Conservation (phyloP, 805 yeast species). For the Candida alai region DNA sequence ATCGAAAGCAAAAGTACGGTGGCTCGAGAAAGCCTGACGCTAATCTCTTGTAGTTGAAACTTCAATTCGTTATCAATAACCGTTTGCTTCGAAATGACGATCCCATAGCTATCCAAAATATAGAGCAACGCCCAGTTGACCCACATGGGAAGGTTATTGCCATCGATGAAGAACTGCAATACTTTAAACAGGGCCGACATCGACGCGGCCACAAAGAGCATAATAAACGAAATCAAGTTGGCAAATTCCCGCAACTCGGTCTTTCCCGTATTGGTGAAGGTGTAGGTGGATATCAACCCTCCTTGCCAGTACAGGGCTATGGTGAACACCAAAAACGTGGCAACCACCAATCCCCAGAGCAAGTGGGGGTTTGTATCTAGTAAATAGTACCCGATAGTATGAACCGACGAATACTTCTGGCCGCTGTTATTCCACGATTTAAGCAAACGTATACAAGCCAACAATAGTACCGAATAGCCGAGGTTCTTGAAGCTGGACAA, state of each 20-base stretch:
- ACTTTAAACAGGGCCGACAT: conserved; percentile 53
- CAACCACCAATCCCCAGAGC: conserved; percentile 47
- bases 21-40: conserved; percentile 24
- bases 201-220: conserved; percentile 43
- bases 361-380: conserved; percentile 19
- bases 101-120: conserved; percentile 19
- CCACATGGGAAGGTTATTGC: conserved; percentile 48
- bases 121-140: conserved; percentile 20
- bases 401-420: conserved; percentile 58
- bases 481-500: conserved; percentile 1
- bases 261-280: conserved; percentile 6
- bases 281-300: conserved; percentile 18
- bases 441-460: conserved; percentile 49
- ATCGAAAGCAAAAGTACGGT: conserved; percentile 21
- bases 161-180: conserved; percentile 49
- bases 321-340: conserved; percentile 32
- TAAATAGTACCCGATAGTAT: conserved; percentile 42
- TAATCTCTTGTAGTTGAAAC: conserved; percentile 19
- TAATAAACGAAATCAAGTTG: conserved; percentile 39
- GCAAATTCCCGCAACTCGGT: conserved; percentile 17
- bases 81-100: not conserved
- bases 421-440: conserved; percentile 90
- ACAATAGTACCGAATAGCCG: conserved; percentile 11
- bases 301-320: conserved; percentile 23
- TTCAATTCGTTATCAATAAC: conserved; percentile 8